Base-by-base conservation (phyloP, 106 monocot genomes). In the Allium cepa region DNA sequence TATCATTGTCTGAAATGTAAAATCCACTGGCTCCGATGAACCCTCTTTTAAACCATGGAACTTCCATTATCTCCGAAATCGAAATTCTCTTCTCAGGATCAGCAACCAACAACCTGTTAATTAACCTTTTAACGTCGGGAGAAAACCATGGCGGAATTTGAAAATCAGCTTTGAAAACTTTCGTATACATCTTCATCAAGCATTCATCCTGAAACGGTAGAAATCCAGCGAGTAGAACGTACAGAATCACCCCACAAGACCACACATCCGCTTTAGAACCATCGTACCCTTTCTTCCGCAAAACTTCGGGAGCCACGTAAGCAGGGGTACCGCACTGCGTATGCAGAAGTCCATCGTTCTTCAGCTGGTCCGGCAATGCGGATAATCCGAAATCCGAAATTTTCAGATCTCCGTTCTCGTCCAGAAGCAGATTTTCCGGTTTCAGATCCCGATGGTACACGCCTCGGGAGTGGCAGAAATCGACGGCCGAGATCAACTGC, bases 301-400 rank as follows among this genome's bases (percentile, higher is more conserved):
- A 47, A 5, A 72, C 63, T 52, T 72, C 72, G 12, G 72, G 72
- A 11, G 72, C 63, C 5, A 64, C 72, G 63, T 72, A 72, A 10
- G 63, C 72, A 70, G 76, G 79, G 62, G 83, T 73, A 9, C 79
- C 79, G 56, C 79, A 79, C 58, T 76, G 79, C n/a, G 79, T 84
- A 64, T 76, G 83, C 16, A 84, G 79, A 3, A 79, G 62, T 5
- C 83, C 79, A 64, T 84, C 83, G 12, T 73, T 14, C 6, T 69
- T 50, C 11, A 59, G 11, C 64, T 79, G 83, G 17, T 79, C 79
- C 15, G 79, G 83, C 12, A 79, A 56, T 2, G 83, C 72, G 3
- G 79, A 76, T 15, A 79, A 75, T 3, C 72, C 72, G 63, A 72
- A 72, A n/a, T 72, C 72, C n/a, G 72, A 72, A 45, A 74, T 60